Percentiles rank a stretch among this genome's conserved stretches.
These are phyloP conservation scores for Coelastrella sp. DNA, from an alignment of 139 green algal genomes.

Conservation along the genomic window DNA sequence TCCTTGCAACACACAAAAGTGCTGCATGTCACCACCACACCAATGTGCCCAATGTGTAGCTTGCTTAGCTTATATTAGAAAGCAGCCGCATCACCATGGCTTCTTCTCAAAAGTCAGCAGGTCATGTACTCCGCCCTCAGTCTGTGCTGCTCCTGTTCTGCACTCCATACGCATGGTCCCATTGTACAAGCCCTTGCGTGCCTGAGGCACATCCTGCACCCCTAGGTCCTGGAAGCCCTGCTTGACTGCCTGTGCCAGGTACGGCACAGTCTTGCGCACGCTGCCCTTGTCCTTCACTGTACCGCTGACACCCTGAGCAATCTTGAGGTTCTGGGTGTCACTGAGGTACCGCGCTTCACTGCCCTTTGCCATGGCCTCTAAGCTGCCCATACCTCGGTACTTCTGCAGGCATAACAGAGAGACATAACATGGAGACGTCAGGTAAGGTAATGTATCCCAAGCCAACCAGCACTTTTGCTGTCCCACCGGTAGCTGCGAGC, in stretches of 20 bases:
- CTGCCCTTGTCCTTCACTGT: conserved; percentile 96
- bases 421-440: not conserved
- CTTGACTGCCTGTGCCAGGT: conserved; percentile 89
- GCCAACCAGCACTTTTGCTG: too few relatives aligned
- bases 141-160: conserved; percentile 86
- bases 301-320: conserved; percentile 96
- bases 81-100: conserved; percentile 76
- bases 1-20: too few relatives aligned
- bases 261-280: conserved; percentile 75
- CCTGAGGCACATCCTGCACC: conserved; percentile 67
- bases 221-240: conserved; percentile 96
- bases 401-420: conserved; percentile 57
- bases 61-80: too few relatives aligned
- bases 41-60: too few relatives aligned
- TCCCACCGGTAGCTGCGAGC: too few relatives aligned
- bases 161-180: conserved; percentile 86
- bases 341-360: conserved; percentile 93
- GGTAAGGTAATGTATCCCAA: too few relatives aligned
- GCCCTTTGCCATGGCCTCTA: conserved; percentile 98
- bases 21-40: too few relatives aligned
- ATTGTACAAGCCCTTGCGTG: conserved; percentile 65
- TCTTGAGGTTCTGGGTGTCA: conserved; percentile 95
- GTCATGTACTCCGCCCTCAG: conserved; percentile 95
- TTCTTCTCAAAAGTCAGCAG: conserved; percentile 94
- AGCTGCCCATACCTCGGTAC: conserved; percentile 97